Evolutionary conservation across 2,329 filamentous ascomycete genomes (phyloP), one percentile per base, ranked within the genome.

Genomic region (Apiospora koreana): DNA sequence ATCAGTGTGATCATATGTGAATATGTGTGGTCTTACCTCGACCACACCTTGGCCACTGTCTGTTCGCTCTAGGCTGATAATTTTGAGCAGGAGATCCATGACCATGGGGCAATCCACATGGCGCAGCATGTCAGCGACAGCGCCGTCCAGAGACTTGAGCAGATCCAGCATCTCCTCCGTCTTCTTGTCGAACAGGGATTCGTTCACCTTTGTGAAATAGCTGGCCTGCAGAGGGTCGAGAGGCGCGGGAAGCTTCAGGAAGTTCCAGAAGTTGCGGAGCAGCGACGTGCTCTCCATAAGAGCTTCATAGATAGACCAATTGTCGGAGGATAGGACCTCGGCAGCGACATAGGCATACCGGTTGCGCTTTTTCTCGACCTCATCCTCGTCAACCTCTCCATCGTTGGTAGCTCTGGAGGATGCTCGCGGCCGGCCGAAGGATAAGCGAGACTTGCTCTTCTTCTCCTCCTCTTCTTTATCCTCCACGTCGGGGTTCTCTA

Each of bases 121-220:
- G 76, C 93, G 92, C 70, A 99, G 87, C 84, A 99, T 92, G 73
- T 94, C 91, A 16, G 93, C 87, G 28, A 99, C 90, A 50, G 96
- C 93, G 68, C 92, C 89, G 43, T 96, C 92, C 66, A 97, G 83
- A 1, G 90, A 92, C 80, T 94, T 97, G 81, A 99, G 90, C 72
- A 99, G 91, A 23, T 92, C 90, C 74, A 98, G 86, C 95, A 98
- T 99, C 74, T 98, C 95, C 78, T 97, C 94, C 7, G 97, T 98
- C 87, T 98, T 98, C 83, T 96, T 97, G 80, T 98, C 96, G 69
- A 99, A 92, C 25, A 99, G 84, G n/a, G 94, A 93, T 83, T 99
- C 96, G 81, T 98, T 98, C 78, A 99, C 95, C 80, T 98, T 99
- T 69, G 95, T 98, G 80, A 99, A 99, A 80, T 99, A 99, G 78